phyloP scores from a whole-genome alignment of 1,139 yeast genomes.

The Pneumocystis canis region DNA sequence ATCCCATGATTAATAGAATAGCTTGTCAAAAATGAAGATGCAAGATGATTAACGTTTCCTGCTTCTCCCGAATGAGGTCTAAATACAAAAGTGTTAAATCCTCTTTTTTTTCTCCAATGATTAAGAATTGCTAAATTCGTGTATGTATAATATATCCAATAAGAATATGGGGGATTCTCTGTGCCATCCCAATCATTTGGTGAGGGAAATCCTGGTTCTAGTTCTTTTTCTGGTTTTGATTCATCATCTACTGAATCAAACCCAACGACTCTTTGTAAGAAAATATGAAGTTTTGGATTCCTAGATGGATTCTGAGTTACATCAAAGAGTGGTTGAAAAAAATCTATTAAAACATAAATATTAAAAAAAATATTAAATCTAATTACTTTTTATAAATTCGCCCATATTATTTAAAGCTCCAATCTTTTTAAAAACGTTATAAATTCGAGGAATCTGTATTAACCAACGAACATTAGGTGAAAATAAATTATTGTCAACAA shows the following conservation, averaged over 20 bases:
- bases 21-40: constrained; percentile 74
- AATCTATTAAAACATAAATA: not conserved
- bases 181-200: constrained; percentile 67
- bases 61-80: constrained; percentile 99
- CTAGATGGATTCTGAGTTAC: constrained; percentile 70
- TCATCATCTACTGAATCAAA: constrained; percentile 98
- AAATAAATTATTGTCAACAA: constrained; percentile 76
- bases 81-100: constrained; percentile 74
- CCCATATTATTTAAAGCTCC: constrained; percentile 58
- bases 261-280: constrained; percentile 87
- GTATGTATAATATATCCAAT: constrained; percentile 75
- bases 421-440: constrained; percentile 71
- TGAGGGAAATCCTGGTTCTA: constrained; percentile 66
- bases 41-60: constrained; percentile 94
- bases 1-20: constrained; percentile 75
- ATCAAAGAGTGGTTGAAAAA: constrained; percentile 71
- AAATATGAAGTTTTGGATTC: constrained; percentile 78
- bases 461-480: constrained; percentile 96
- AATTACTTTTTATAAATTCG: constrained; percentile 42
- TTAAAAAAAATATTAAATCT: not conserved
- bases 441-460: constrained; percentile 84
- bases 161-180: constrained; percentile 92
- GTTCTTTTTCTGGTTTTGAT: constrained; percentile 71
- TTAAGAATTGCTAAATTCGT: constrained; percentile 78
- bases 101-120: constrained; percentile 57